These are phyloP conservation scores for Moricandia moricandioides DNA, from an alignment of 345 rosid genomes.

Conservation along the genomic window DNA sequence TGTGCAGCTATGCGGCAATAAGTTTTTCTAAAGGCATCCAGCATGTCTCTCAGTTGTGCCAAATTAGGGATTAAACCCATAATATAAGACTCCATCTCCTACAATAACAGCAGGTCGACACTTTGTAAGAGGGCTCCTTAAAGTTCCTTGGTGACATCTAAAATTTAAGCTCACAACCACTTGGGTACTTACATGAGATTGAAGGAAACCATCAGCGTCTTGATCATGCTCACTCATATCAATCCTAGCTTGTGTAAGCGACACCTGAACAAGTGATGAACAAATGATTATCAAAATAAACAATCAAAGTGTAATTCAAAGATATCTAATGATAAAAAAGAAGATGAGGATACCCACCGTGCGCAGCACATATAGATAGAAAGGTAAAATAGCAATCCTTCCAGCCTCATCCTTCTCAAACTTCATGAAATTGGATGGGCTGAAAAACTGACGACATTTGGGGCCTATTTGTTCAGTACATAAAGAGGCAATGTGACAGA, in stretches of 20 bases:
- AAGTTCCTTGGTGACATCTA: neutral
- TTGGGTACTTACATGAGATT: constrained; percentile 55
- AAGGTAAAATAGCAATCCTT: constrained; percentile 95
- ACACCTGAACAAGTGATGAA: constrained; percentile 61
- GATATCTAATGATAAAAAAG: neutral
- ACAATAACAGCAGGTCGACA: constrained; percentile 23
- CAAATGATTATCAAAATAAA: constrained; percentile 9
- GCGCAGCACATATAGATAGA: constrained; percentile 97
- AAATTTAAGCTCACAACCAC: neutral
- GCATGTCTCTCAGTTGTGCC: constrained; percentile 97
- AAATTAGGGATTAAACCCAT: constrained; percentile 91
- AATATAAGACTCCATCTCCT: constrained; percentile 98
- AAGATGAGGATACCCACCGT: constrained; percentile 54
- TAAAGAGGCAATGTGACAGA: constrained; percentile 95
- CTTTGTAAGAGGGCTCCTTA: neutral
- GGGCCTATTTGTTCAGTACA: constrained; percentile 98
- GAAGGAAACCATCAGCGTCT: constrained; percentile 99
- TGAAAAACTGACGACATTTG: constrained; percentile 92
- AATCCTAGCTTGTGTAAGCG: constrained; percentile 96
- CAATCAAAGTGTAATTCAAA: neutral
- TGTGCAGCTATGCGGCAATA: constrained; percentile 95
- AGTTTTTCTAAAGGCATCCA: constrained; percentile 70
- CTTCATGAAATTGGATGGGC: constrained; percentile 99
- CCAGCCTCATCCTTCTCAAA: constrained; percentile 99
- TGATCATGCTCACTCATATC: constrained; percentile 99